Base-by-base conservation (phyloP, 192 early-diverging fungal species). In the Paraglomus occultum region DNA sequence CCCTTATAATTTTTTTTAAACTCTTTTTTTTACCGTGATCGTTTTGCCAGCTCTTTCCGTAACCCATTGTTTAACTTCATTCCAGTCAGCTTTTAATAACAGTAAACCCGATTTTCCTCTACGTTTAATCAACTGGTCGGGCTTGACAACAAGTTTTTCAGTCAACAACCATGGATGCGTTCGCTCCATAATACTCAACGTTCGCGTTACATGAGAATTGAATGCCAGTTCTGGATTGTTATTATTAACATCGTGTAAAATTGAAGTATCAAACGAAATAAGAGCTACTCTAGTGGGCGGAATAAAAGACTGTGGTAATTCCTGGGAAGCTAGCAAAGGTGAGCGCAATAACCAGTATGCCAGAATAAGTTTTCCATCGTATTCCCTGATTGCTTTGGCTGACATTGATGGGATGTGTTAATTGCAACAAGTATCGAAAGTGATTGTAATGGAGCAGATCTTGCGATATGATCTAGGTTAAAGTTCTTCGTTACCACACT, bases 71-170 rank as follows among this genome's bases (percentile, higher is more conserved):
- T 90, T 91, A 64, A 90, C 92, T 47, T 87, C 81, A 12, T 78
- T 53, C 96, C 96, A 99, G 71, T 93, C 86, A 51, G 94, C 88
- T 77, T 96, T 95, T 70, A 99, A 88, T 55, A 92, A 86, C 39
- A 99, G 81, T 47, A 99, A 84, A 52, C 96, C 96, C 72, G 92
- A 89, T 88, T 99, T 99, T 46, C 96, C 96, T 64, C 96, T 84
- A 66, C 96, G 89, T 84, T 99, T 99, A 83, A 99, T 97, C 55
- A 99, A 82, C 79, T 97, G 95, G 79, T 99, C 96, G 20, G 96
- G 96, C 82, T 99, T 99, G 79, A 89, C 95, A 50, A 99, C 96
- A 67, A 97, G 84, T 75, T 94, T 94, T 14, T 76, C 80, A 51
- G 86, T 85, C 67, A 85, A 60, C 59, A 96, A 78, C 95, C 94